These are phyloP conservation scores for Fusarium humuli DNA, from an alignment of 2,329 filamentous ascomycete species.

Conservation along the genomic window DNA sequence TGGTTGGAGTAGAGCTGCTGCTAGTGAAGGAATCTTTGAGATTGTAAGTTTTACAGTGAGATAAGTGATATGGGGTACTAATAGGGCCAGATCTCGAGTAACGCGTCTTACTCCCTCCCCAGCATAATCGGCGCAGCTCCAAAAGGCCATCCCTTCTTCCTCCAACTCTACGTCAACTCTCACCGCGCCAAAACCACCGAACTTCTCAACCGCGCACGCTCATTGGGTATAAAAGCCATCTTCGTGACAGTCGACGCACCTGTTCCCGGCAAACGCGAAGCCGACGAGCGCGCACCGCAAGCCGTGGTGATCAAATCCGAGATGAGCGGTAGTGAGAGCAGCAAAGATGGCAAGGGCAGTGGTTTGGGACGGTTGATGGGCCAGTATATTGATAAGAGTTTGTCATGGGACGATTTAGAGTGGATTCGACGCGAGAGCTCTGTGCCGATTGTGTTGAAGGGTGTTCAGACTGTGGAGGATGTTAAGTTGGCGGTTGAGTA, in stretches of 20 bases:
- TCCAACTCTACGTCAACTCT: conserved; percentile 66
- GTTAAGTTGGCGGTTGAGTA: conserved; percentile 61
- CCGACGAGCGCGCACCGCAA: conserved; percentile 64
- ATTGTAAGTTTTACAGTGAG: conserved; percentile 28
- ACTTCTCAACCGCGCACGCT: conserved; percentile 55
- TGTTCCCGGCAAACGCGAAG: conserved; percentile 67
- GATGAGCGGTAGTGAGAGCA: conserved; percentile 56
- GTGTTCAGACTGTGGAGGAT: conserved; percentile 67
- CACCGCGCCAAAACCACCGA: conserved; percentile 61
- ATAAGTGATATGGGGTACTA: background rate
- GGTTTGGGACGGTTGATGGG: conserved; percentile 65
- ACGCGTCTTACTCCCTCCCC: conserved; percentile 44
- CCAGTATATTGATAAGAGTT: conserved; percentile 62
- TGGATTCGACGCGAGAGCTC: conserved; percentile 62
- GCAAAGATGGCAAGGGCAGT: conserved; percentile 64
- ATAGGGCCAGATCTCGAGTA: conserved; percentile 41
- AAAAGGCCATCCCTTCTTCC: conserved; percentile 42
- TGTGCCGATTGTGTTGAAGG: conserved; percentile 67
- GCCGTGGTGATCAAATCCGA: conserved; percentile 55
- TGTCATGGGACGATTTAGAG: conserved; percentile 64
- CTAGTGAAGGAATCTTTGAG: conserved; percentile 46
- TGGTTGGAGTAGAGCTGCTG: conserved; percentile 46
- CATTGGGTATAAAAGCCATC: conserved; percentile 62
- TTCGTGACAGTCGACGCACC: conserved; percentile 68
- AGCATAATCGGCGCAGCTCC: conserved; percentile 43